Base-by-base conservation (phyloP, 805 yeast species). In the Ogataea saltuana region DNA sequence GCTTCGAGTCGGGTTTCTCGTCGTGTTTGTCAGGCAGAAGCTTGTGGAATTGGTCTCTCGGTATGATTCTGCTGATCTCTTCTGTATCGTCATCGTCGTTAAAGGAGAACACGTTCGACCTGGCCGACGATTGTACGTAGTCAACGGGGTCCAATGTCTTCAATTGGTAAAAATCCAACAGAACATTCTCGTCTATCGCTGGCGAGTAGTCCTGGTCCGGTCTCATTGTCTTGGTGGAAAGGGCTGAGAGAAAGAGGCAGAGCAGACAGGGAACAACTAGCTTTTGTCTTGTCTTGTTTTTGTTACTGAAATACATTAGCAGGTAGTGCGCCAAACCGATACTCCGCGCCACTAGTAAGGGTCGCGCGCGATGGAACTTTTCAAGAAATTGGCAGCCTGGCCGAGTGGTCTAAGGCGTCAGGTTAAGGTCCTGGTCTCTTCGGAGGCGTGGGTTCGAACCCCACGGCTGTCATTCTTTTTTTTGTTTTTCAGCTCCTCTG, bases 371-470 rank as follows among this genome's bases (percentile, higher is more conserved):
- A n/a, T n/a, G 6, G 28, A 10, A 13, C 11, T 3, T 13, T 12
- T 15, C 4, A 20, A 34, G 5, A 7, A 23, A 34, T 11, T 49
- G 67, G 67, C 62, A 80, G 83, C 56, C 62, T 61, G 66, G 66
- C 67, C 67, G 67, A 63, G 67, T 63, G 67, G 67, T 63, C 67
- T 63, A 63, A 63, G 67, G 67, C 67, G 67, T 63, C 67, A 63
- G 67, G 67, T 63, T 63, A 63, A 63, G 67, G 85, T 79, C 82
- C 82, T 76, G 80, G 78, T 81, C 85, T 80, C 85, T 80, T 69
- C 84, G 84, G 85, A 78, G 85, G 85, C 86, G 85, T 76, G 86
- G 82, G 86, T 81, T 81, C 86, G 85, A 81, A 81, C 79, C 86
- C 82, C 86, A 77, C 84, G 80, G 81, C 78, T 80, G 80, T 81